phyloP scores from a whole-genome alignment of 2,329 filamentous ascomycete species.

The Knufia petricola region DNA sequence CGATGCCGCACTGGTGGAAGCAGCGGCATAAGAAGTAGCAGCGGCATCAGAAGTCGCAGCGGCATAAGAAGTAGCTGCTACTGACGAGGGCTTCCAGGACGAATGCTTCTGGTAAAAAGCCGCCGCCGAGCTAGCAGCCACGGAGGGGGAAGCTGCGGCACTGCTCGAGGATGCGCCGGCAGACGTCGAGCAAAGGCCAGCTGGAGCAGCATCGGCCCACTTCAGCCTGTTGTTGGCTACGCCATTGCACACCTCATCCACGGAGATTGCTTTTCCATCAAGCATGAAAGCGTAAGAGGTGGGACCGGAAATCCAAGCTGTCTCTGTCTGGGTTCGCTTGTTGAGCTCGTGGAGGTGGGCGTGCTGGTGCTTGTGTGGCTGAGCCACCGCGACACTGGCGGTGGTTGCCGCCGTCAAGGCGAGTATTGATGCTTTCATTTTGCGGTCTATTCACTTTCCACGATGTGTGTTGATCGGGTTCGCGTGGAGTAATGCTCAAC shows the following conservation, averaged over 20 bases:
- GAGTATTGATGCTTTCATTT: constrained; percentile 18
- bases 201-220: constrained; percentile 55
- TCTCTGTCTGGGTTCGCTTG: constrained; percentile 32
- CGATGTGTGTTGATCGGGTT: neutral
- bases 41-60: constrained; percentile 23
- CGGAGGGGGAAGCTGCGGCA: constrained; percentile 27
- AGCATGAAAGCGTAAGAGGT: constrained; percentile 64
- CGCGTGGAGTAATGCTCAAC: constrained; percentile 4
- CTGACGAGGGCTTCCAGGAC: constrained; percentile 21
- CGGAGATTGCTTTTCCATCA: constrained; percentile 52
- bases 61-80: constrained; percentile 9
- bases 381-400: constrained; percentile 34
- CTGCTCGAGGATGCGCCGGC: constrained; percentile 21
- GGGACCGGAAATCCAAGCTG: constrained; percentile 45
- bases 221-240: constrained; percentile 56
- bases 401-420: constrained; percentile 30
- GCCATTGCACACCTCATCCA: constrained; percentile 59
- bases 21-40: constrained; percentile 12
- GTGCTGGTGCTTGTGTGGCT: constrained; percentile 34
- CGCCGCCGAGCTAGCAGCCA: constrained; percentile 23
- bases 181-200: constrained; percentile 39
- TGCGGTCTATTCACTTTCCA: neutral
- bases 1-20: constrained; percentile 23
- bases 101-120: constrained; percentile 45
- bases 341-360: constrained; percentile 33